Percentiles rank a stretch among this genome's conserved stretches.
phyloP scores from a whole-genome alignment of 1,284 basidiomycete genomes.

The Macrocystidia cucumis region DNA sequence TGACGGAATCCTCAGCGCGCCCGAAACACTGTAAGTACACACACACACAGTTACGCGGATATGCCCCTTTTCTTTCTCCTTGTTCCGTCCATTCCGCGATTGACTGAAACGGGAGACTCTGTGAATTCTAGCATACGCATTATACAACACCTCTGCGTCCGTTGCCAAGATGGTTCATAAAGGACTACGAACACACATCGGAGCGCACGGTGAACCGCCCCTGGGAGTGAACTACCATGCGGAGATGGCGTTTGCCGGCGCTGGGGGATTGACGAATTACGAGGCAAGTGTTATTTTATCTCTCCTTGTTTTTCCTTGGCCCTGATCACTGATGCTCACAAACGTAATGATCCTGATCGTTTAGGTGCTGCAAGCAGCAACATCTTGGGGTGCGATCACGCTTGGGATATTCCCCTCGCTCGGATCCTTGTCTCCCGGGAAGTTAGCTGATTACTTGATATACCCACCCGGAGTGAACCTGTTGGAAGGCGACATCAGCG shows the following conservation, averaged over 20 bases:
- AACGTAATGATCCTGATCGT: neutral
- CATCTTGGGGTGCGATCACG: constrained; percentile 52
- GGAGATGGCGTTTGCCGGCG: constrained; percentile 56
- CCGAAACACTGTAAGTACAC: constrained; percentile 46
- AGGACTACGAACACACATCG: constrained; percentile 57
- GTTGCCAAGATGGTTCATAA: constrained; percentile 57
- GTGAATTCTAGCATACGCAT: constrained; percentile 45
- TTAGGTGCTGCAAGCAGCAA: constrained; percentile 62
- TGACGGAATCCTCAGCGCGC: constrained; percentile 54
- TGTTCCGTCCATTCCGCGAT: too few species aligned
- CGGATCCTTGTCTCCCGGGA: constrained; percentile 53
- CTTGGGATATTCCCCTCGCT: constrained; percentile 54
- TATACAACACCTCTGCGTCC: constrained; percentile 63
- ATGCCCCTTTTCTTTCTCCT: constrained; percentile 3
- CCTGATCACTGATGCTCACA: neutral
- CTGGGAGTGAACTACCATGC: constrained; percentile 68
- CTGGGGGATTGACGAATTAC: constrained; percentile 48
- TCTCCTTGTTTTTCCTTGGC: neutral
- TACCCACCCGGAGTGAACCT: constrained; percentile 54
- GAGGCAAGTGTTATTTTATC: constrained; percentile 31
- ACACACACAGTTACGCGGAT: neutral
- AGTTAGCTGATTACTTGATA: constrained; percentile 62
- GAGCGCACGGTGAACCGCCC: constrained; percentile 71
- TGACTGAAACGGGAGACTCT: too few species aligned
- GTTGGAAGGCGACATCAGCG: constrained; percentile 40